A percentile compares a stretch with the other conserved stretches of the same genome.
Conservation (phyloP, 768 basidiomycete genomes). For the Psilocybe tampanensis region DNA sequence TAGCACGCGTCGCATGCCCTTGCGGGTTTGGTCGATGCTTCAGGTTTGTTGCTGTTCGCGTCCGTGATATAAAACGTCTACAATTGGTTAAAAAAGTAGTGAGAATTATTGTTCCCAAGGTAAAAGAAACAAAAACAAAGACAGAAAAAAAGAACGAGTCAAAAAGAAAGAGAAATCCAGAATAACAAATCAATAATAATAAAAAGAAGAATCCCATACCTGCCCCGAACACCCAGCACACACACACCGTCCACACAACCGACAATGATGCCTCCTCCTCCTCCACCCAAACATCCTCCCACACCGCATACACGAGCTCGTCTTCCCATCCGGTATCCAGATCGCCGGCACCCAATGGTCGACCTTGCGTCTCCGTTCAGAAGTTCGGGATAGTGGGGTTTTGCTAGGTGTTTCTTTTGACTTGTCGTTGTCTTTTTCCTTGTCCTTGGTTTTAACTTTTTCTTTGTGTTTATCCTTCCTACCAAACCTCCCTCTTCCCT, state of each 20-base stretch:
- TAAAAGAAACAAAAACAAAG: not conserved
- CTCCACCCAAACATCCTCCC: constrained; percentile 75
- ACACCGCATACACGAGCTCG: constrained; percentile 87
- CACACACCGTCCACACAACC: constrained; percentile 84
- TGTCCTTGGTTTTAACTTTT: constrained; percentile 5
- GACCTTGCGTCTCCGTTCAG: constrained; percentile 54
- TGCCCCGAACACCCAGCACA: constrained; percentile 82
- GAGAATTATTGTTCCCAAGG: too few relatives aligned
- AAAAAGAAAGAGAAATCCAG: not conserved
- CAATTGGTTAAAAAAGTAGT: too few relatives aligned
- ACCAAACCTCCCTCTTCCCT: constrained; percentile 5
- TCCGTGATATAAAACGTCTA: constrained; percentile 88
- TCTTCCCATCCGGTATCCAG: constrained; percentile 89
- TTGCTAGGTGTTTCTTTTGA: constrained; percentile 21
- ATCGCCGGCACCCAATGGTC: constrained; percentile 89
- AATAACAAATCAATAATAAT: not conserved
- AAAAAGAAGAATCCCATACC: constrained; percentile 42
- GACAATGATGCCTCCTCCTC: constrained; percentile 82
- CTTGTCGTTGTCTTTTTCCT: not conserved
- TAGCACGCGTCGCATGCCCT: constrained; percentile 88
- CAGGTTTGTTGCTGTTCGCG: constrained; percentile 41
- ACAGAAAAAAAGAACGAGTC: too few relatives aligned
- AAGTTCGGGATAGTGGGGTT: constrained; percentile 7
- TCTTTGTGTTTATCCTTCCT: constrained; percentile 11
- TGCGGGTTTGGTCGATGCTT: constrained; percentile 53